phyloP scores from a whole-genome alignment of 768 basidiomycete genomes.

The Naganishia onofrii region DNA sequence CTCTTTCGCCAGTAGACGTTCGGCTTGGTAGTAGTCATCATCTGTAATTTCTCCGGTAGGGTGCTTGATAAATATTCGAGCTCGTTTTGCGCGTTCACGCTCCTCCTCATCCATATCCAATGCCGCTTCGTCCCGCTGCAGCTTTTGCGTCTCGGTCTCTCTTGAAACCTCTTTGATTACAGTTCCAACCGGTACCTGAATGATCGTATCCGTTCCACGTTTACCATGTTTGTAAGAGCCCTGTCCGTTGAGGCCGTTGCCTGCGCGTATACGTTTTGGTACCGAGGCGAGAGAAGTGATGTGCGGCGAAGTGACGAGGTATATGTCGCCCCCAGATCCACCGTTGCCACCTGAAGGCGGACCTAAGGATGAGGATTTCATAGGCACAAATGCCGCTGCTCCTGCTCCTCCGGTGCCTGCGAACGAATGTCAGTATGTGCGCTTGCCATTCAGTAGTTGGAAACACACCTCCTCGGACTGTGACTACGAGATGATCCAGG shows the following conservation, averaged over 20 bases:
- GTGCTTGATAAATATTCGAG: constrained; percentile 40
- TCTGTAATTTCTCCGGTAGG: constrained; percentile 38
- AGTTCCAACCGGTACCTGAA: constrained; percentile 85
- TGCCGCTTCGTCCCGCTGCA: constrained; percentile 69
- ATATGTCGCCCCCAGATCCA: constrained; percentile 81
- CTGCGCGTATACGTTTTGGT: constrained; percentile 65
- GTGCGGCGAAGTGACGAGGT: constrained; percentile 72
- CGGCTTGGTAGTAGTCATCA: constrained; percentile 41
- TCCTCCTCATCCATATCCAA: constrained; percentile 56
- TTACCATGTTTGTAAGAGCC: constrained; percentile 86
- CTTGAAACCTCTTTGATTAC: constrained; percentile 72
- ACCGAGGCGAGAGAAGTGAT: constrained; percentile 76
- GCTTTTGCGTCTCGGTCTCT: constrained; percentile 63
- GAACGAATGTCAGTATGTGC: not conserved
- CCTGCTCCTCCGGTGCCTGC: constrained; percentile 86
- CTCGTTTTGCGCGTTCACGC: constrained; percentile 34
- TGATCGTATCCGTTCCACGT: constrained; percentile 66
- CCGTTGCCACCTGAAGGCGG: constrained; percentile 94
- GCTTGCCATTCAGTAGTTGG: not conserved
- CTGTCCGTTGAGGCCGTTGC: constrained; percentile 68
- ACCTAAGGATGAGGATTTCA: constrained; percentile 76
- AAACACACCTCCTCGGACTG: constrained; percentile 67
- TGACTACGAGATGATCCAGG: constrained; percentile 77
- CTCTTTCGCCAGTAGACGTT: constrained; percentile 38
- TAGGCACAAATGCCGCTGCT: constrained; percentile 87